Base-by-base conservation (phyloP, 1,284 basidiomycete genomes). In the Neotropicomus parvogracilis region DNA sequence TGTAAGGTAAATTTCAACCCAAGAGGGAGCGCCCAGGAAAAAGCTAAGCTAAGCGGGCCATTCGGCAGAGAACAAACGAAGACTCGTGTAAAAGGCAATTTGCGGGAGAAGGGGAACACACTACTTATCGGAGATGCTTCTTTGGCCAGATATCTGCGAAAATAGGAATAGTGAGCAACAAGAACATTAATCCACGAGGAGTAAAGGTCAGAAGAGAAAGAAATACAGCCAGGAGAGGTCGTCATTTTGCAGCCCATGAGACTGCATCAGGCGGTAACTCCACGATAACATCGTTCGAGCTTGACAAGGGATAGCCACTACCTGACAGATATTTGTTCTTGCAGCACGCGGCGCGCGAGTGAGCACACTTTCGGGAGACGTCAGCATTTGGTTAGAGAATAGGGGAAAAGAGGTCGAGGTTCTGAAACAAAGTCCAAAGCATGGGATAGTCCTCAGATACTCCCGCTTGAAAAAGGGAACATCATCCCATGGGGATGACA, bases 1-100 rank as follows among this genome's bases (percentile, higher is more conserved):
- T n/a, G n/a, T n/a, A n/a, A n/a, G n/a, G n/a, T n/a, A n/a, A n/a
- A n/a, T n/a, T n/a, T n/a, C n/a, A n/a, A n/a, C n/a, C n/a, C 83
- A 85, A 83, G 75, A 57, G 71, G 80, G 81, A 77, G 67, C 83
- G 84, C 83, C 85, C 83, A 82, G 79, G 54, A 59, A 45, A 64
- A 70, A 24, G n/a, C 76, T 85, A 84, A 88, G 85, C 85, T 88
- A 81, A 85, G 79, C 85, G 83, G 85, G 84, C 84, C 79, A 63
- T 88, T 88, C 85, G 85, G 83, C 83, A 86, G 67, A 53, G 55
- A 26, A 73, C 54, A 53, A 87, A 87, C 85, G 85, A 83, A 88
- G 85, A 87, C 85, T 88, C 85, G 84, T 88, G 83, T 44, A 82
- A 79, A 70, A 64, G 65, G 60, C 75, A 79, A 75, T 76, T 33